Evolutionary conservation across 2,329 filamentous ascomycete genomes (phyloP).

Genomic region (Blastomyces gilchristii): DNA sequence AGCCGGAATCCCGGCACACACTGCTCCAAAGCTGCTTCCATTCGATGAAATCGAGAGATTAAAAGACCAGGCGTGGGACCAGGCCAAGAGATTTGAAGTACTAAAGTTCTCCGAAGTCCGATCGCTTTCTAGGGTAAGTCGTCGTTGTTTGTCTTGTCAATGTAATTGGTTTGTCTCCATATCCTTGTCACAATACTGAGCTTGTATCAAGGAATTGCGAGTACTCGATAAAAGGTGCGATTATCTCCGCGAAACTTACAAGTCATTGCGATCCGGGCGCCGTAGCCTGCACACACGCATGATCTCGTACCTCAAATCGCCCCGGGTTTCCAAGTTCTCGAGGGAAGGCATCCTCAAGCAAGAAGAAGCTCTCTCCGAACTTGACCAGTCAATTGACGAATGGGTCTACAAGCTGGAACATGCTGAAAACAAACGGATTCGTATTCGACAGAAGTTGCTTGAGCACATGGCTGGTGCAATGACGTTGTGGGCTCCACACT

Average conservation of each 20-base stretch:
- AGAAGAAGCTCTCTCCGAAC: conserved; percentile 65
- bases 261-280: conserved; percentile 61
- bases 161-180: background rate
- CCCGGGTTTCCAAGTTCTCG: conserved; percentile 60
- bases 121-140: conserved; percentile 20
- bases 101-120: conserved; percentile 21
- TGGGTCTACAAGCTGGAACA: conserved; percentile 72
- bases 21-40: conserved; percentile 16
- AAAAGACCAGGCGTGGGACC: conserved; percentile 18
- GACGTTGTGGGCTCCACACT: conserved; percentile 33
- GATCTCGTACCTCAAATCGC: conserved; percentile 64
- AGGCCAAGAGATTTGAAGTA: conserved; percentile 21
- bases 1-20: conserved; percentile 15
- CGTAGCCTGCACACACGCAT: conserved; percentile 68
- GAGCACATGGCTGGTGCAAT: conserved; percentile 69
- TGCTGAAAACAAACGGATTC: conserved; percentile 64
- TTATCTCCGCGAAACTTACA: conserved; percentile 67
- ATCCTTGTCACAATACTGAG: conserved; percentile 1
- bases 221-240: conserved; percentile 68
- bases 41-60: conserved; percentile 18
- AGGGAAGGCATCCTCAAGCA: conserved; percentile 67
- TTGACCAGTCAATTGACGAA: conserved; percentile 69
- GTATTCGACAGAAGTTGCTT: conserved; percentile 67
- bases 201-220: conserved; percentile 52
- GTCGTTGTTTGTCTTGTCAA: background rate